Base-by-base conservation (phyloP, 2,329 filamentous ascomycete genomes). In the Tympanopsis confertula region DNA sequence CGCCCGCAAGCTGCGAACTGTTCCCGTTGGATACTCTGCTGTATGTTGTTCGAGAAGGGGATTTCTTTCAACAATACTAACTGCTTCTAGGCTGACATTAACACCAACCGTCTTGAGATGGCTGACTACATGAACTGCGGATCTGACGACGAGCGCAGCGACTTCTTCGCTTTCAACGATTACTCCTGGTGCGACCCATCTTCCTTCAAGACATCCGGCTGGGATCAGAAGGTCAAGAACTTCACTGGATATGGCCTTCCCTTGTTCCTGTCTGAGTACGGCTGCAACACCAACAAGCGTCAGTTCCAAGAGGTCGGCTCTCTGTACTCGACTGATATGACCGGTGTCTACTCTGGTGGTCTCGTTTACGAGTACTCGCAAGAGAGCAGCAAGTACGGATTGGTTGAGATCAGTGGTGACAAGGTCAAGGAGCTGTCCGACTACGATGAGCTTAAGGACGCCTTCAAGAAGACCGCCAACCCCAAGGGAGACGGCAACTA, bases 71-170 rank as follows among this genome's bases (percentile, higher is more conserved):
- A 28, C 10, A 10, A 10, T 10, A 28, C 24, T 28, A n/a, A 28
- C n/a, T 19, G 32, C 17, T 13, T 13, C 5, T 28, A 37, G 38
- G 88, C 87, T 42, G 87, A 94, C 62, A 83, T 94, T 40, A 71
- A 83, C 42, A 71, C 77, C 52, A 94, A 93, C 69, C 84, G 87
- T 50, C 76, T 82, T 63, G 76, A 94, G 65, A 86, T 86, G 57
- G 87, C 88, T 35, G 54, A 79, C 38, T 95, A 93, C 71, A 86
- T 95, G 78, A 94, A 94, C 74, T 95, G 88, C 55, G 88, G 88
- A 43, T 66, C 74, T 39, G 84, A 89, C 36, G 81, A 88, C 45
- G 77, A 82, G 64, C 81, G 88, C 48, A 85, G 80, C 50, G 87
- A 94, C 61, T 89, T 89, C 66, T 89, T 87, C 52, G 83, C 81